Conservation (phyloP, 106 monocot genomes). For the Dactylorhiza incarnata region DNA sequence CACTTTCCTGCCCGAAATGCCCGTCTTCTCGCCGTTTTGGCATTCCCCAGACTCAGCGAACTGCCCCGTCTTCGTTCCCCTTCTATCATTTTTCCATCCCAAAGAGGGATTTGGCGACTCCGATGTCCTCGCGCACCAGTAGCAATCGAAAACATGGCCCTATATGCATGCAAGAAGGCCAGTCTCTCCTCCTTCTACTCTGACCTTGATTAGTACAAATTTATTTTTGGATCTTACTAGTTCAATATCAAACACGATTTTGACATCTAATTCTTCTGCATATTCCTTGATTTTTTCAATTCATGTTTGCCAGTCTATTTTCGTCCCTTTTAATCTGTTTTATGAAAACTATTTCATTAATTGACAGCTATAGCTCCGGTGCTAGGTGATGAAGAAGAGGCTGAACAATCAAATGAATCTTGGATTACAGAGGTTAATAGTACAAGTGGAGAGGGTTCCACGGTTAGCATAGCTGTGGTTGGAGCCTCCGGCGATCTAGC, state of each 20-base stretch:
- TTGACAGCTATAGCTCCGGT: constrained; percentile 19
- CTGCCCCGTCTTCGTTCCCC: not conserved
- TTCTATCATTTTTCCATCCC: not conserved
- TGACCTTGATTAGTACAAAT: not conserved
- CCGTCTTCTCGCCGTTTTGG: not conserved
- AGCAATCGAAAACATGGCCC: not conserved
- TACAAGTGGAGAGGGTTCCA: constrained; percentile 27
- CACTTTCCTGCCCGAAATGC: constrained; percentile 5
- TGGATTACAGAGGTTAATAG: constrained; percentile 3
- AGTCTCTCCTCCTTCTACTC: not conserved
- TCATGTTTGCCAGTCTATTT: not conserved
- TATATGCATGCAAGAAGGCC: constrained; percentile 5
- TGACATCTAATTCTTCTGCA: not conserved
- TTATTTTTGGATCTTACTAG: not conserved
- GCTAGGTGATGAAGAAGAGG: constrained; percentile 14
- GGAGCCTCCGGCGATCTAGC: constrained; percentile 96
- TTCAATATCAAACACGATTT: too few species aligned
- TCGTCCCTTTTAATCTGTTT: not conserved
- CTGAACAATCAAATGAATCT: constrained; percentile 21
- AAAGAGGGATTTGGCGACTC: not conserved
- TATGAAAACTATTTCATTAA: not conserved
- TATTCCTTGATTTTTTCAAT: not conserved
- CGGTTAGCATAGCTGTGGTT: constrained; percentile 87
- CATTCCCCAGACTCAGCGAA: not conserved
- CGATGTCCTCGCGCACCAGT: not conserved